These are phyloP conservation scores for Lasiodiplodia theobromae DNA, from an alignment of 2,329 filamentous ascomycete genomes.

Conservation along the genomic window DNA sequence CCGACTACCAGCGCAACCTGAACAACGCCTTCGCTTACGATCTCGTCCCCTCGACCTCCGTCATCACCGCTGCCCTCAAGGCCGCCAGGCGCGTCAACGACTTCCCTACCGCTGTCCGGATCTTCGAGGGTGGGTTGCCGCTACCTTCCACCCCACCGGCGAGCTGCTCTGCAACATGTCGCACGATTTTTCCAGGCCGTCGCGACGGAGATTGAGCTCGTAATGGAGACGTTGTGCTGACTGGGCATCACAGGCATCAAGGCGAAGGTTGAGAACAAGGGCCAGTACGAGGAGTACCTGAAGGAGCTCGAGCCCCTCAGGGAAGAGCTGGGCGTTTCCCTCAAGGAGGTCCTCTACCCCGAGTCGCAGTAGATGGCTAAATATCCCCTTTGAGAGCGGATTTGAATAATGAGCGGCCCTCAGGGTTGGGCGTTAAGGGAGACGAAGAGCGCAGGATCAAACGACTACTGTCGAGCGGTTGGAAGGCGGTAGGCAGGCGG, in stretches of 20 bases:
- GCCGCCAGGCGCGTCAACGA: constrained; percentile 97
- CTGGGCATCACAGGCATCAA: constrained; percentile 75
- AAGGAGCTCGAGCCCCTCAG: constrained; percentile 90
- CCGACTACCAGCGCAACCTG: constrained; percentile 74
- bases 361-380: constrained; percentile 38
- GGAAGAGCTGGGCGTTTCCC: constrained; percentile 88
- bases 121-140: constrained; percentile 86
- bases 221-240: not conserved
- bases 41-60: constrained; percentile 92
- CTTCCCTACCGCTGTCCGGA: constrained; percentile 95
- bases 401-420: constrained; percentile 19
- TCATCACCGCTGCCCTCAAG: constrained; percentile 89
- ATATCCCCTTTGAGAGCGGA: constrained; percentile 1
- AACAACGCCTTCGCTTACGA: constrained; percentile 99
- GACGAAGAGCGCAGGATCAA: constrained; percentile 18
- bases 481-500: constrained; percentile 18
- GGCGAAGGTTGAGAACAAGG: constrained; percentile 98
- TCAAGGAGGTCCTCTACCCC: constrained; percentile 94
- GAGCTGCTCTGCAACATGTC: not conserved
- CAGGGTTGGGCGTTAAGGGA: constrained; percentile 1
- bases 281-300: constrained; percentile 96
- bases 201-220: not conserved
- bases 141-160: not conserved
- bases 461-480: constrained; percentile 3
- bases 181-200: not conserved